These are phyloP conservation scores for Xanthoconium separans DNA, from an alignment of 1,284 basidiomycete species.

Conservation along the genomic window DNA sequence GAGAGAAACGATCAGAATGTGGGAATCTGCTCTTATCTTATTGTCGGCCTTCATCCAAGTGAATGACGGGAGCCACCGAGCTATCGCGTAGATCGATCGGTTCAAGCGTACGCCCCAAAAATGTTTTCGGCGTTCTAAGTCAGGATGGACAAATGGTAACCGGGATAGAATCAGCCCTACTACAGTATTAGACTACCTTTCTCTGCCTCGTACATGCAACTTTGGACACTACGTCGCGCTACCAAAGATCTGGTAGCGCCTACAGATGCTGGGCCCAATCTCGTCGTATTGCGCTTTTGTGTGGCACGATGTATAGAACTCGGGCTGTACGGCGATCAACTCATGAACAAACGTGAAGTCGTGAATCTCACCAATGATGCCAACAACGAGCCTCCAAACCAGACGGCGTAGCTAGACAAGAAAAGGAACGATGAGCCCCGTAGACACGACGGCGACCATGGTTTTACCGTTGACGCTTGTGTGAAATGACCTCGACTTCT, in stretches of 20 bases:
- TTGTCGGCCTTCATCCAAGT: no score
- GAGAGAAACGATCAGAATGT: no score
- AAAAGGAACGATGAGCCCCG: slow-evolving; percentile 11
- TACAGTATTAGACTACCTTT: neutral
- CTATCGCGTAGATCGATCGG: neutral
- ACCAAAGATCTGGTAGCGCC: slow-evolving; percentile 93
- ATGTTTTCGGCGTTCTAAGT: slow-evolving; percentile 10
- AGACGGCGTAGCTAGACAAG: slow-evolving; percentile 80
- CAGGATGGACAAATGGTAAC: neutral
- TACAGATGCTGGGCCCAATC: slow-evolving; percentile 93
- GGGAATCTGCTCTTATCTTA: no score
- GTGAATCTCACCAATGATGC: slow-evolving; percentile 72
- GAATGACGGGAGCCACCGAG: neutral
- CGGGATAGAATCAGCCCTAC: neutral
- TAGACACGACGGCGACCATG: neutral
- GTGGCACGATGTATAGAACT: slow-evolving; percentile 97
- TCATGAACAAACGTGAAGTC: neutral
- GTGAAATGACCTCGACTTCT: slow-evolving; percentile 96
- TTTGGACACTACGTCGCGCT: slow-evolving; percentile 74
- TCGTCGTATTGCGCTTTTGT: slow-evolving; percentile 98
- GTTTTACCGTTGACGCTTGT: slow-evolving; percentile 89
- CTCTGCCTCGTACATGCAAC: neutral
- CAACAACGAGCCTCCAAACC: slow-evolving; percentile 96
- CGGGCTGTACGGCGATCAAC: slow-evolving; percentile 57
- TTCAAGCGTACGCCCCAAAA: neutral